These are phyloP conservation scores for Buxus sempervirens DNA, from an alignment of 164 flowering plant species.

Conservation along the genomic window DNA sequence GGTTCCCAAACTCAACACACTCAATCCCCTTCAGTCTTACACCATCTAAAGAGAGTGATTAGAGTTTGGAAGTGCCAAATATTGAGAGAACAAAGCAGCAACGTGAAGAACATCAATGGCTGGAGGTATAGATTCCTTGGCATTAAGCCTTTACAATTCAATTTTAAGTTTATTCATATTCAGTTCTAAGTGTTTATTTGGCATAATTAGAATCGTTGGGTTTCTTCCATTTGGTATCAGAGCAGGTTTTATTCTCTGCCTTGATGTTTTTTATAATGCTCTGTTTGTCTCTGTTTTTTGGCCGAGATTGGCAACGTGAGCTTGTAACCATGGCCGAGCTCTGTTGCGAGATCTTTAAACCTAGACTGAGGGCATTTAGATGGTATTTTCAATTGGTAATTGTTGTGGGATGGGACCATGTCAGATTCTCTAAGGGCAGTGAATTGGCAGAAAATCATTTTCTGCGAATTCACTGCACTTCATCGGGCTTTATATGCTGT, in stretches of 20 bases:
- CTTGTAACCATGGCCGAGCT: too few relatives aligned
- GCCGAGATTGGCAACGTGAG: background rate
- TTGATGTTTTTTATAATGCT: background rate
- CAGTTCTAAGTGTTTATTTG: background rate
- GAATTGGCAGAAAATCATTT: too few relatives aligned
- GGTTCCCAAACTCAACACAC: constrained; percentile 2
- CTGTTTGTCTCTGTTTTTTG: background rate
- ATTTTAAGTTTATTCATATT: too few relatives aligned
- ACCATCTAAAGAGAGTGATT: constrained; percentile 2
- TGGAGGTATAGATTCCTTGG: background rate
- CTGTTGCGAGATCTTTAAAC: too few relatives aligned
- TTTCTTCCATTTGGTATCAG: background rate
- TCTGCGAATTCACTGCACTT: too few relatives aligned
- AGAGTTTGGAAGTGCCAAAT: constrained; percentile 1
- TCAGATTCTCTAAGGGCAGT: too few relatives aligned
- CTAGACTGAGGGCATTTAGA: too few relatives aligned
- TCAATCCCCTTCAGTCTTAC: constrained; percentile 4
- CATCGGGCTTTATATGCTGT: too few relatives aligned
- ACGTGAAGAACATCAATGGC: background rate
- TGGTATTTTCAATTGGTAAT: too few relatives aligned
- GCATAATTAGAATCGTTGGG: background rate
- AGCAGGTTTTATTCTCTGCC: background rate
- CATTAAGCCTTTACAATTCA: background rate
- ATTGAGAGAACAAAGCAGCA: background rate
- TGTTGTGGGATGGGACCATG: too few relatives aligned